A percentile compares a stretch with the other conserved stretches of the same genome.
phyloP scores from a whole-genome alignment of 2,329 filamentous ascomycete genomes.

The Apiospora pterosperma region DNA sequence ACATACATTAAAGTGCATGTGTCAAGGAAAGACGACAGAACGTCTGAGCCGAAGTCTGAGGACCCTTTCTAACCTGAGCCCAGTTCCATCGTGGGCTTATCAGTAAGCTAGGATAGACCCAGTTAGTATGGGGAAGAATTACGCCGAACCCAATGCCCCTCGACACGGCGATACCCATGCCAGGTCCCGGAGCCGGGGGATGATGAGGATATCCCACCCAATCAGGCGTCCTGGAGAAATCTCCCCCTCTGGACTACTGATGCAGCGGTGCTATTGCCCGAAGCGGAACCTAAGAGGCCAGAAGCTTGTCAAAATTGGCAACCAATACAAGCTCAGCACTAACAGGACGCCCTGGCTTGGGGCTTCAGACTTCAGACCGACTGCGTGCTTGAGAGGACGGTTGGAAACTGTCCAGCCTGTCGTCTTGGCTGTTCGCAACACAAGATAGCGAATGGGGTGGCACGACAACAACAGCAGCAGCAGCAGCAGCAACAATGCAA shows the following conservation, averaged over 20 bases:
- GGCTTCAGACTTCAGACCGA: no score
- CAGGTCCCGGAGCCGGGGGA: neutral
- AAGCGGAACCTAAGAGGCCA: neutral
- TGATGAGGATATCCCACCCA: neutral
- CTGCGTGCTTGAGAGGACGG: neutral
- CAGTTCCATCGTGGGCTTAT: neutral
- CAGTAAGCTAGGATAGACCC: neutral
- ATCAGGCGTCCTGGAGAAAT: neutral
- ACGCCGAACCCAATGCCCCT: neutral
- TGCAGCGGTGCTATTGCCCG: neutral
- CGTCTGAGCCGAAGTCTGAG: no score
- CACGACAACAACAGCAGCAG: no score
- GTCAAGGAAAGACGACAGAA: neutral
- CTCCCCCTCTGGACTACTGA: neutral
- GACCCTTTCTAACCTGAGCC: neutral
- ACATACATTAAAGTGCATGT: no score
- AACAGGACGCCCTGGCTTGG: neutral
- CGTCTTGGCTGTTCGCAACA: neutral
- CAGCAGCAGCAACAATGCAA: neutral
- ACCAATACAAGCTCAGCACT: neutral
- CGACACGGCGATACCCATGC: no score
- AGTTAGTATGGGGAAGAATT: conserved; percentile 2
- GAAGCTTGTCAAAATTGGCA: neutral
- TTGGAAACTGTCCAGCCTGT: neutral
- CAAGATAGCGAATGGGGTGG: neutral